A percentile compares a stretch with the other conserved stretches of the same genome.
phyloP scores from a whole-genome alignment of 1,139 yeast genomes.

The Yamadazyma taylorii region DNA sequence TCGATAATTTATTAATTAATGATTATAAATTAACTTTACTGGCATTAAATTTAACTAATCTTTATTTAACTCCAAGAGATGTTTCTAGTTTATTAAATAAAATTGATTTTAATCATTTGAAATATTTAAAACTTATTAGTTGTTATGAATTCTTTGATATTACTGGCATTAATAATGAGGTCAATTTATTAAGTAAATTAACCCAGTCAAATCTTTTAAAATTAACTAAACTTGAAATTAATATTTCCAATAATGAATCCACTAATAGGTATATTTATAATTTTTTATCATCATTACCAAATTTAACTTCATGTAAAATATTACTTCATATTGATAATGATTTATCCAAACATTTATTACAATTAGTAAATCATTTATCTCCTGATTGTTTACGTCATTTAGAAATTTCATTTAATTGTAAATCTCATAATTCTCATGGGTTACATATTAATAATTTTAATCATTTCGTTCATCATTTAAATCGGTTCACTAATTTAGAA shows the following conservation, averaged over 20 bases:
- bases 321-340: conserved; percentile 11
- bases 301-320: conserved; percentile 16
- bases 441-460: conserved; percentile 3
- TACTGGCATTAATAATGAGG: conserved; percentile 15
- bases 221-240: conserved; percentile 16
- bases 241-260: conserved; percentile 20
- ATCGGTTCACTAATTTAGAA: conserved; percentile 7
- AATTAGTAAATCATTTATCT: not conserved
- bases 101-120: conserved; percentile 15
- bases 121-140: conserved; percentile 21
- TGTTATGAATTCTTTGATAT: conserved; percentile 18
- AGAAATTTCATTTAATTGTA: conserved; percentile 8
- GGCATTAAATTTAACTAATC: conserved; percentile 19
- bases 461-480: conserved; percentile 4
- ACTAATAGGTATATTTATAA: conserved; percentile 15
- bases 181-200: conserved; percentile 5
- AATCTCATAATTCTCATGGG: conserved; percentile 3
- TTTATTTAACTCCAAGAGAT: conserved; percentile 17
- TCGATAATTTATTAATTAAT: conserved; percentile 15
- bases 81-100: conserved; percentile 13
- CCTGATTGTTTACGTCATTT: conserved; percentile 5
- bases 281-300: conserved; percentile 10
- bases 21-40: conserved; percentile 10
- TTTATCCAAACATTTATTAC: not conserved
- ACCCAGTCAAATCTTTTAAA: conserved; percentile 5